Percentiles rank a stretch among this genome's conserved stretches.
phyloP scores from a whole-genome alignment of 1,284 basidiomycete species.

The Ceratobasidium sp. region DNA sequence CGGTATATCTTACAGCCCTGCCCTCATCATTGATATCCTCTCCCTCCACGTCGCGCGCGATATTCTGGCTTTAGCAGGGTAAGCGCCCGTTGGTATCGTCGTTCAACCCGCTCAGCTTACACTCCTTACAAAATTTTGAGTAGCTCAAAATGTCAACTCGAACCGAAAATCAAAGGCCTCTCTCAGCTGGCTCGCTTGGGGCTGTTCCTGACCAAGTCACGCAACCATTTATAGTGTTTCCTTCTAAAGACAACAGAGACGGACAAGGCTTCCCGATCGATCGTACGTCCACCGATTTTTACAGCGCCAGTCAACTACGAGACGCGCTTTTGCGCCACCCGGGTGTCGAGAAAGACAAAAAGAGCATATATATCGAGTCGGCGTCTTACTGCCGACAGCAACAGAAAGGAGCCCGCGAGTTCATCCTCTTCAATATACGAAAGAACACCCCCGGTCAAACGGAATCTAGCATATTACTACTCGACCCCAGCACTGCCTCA shows the following conservation, averaged over 20 bases:
- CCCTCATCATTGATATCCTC: too few relatives aligned
- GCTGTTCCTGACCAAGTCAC: too few relatives aligned
- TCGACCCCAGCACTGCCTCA: not conserved
- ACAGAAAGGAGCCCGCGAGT: not conserved
- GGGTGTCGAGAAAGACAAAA: not conserved
- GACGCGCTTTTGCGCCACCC: not conserved
- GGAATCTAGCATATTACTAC: not conserved
- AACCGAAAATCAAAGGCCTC: too few relatives aligned
- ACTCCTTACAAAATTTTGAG: too few relatives aligned
- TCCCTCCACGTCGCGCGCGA: too few relatives aligned
- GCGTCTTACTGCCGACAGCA: conserved; percentile 6
- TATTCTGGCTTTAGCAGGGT: too few relatives aligned
- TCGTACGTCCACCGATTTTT: not conserved
- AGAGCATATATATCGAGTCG: not conserved
- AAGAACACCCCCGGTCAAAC: not conserved
- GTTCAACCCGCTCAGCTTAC: too few relatives aligned
- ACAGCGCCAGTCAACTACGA: not conserved
- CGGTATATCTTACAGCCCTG: too few relatives aligned
- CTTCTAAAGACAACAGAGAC: not conserved
- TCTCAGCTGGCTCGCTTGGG: too few relatives aligned
- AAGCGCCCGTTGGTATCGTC: too few relatives aligned
- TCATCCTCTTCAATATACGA: not conserved
- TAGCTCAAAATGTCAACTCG: too few relatives aligned
- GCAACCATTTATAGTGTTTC: not conserved
- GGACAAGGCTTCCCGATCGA: not conserved